Conservation (phyloP, 2,329 filamentous ascomycete genomes). For the Chaetomium sp. region DNA sequence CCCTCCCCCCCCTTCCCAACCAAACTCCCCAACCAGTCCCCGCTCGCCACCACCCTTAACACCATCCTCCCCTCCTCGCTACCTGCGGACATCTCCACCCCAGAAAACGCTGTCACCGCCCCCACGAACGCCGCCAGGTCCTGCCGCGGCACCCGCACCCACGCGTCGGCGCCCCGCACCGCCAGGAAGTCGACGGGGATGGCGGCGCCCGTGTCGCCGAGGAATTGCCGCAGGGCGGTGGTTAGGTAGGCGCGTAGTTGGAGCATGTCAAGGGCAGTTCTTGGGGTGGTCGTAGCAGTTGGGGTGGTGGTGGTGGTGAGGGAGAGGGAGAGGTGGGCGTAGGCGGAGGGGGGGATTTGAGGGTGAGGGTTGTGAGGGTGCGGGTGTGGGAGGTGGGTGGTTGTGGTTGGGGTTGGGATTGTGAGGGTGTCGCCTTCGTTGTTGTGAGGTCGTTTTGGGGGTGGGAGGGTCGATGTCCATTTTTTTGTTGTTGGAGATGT, state of each 20-base stretch:
- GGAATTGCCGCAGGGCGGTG: conserved; percentile 65
- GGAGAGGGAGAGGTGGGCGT: conserved; percentile 51
- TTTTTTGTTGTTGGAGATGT: not conserved
- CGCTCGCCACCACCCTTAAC: conserved; percentile 59
- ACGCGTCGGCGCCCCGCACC: conserved; percentile 48
- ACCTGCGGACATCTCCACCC: not conserved
- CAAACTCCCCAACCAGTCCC: conserved; percentile 65
- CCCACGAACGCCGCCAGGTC: conserved; percentile 64
- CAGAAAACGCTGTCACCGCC: conserved; percentile 64
- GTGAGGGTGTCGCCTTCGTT: conserved; percentile 8
- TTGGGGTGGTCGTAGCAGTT: not conserved
- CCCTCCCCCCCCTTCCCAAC: conserved; percentile 53
- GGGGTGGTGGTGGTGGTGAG: conserved; percentile 24
- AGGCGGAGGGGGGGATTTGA: conserved; percentile 58
- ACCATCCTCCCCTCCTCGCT: conserved; percentile 46
- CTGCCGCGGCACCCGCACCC: conserved; percentile 65
- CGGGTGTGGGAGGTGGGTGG: conserved; percentile 46
- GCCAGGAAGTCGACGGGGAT: conserved; percentile 73
- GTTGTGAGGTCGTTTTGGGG: not conserved
- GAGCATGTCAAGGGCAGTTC: conserved; percentile 57
- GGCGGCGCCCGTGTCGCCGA: conserved; percentile 67
- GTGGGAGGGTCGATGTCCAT: conserved; percentile 27
- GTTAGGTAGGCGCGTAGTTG: conserved; percentile 65
- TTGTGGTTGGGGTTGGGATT: not conserved
- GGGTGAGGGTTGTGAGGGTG: conserved; percentile 48